Conservation (phyloP, 495 filamentous ascomycete species). For the Lasiosphaeria hispida region DNA sequence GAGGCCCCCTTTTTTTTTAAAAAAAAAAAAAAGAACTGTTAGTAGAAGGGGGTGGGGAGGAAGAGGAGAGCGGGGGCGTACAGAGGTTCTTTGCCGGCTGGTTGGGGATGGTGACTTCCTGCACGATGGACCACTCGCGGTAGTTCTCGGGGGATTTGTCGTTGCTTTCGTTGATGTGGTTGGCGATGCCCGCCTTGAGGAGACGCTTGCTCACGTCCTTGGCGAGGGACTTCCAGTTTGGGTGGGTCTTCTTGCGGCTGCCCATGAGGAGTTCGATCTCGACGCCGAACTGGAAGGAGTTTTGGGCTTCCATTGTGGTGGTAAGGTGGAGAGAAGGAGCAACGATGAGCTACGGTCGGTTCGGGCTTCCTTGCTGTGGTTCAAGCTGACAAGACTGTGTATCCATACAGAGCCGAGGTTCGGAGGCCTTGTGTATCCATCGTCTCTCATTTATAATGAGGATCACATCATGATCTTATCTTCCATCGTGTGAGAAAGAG, state of each 20-base stretch:
- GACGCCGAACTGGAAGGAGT: slow-evolving; percentile 28
- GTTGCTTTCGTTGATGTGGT: slow-evolving; percentile 26
- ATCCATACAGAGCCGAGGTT: too few species aligned
- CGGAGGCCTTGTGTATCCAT: too few species aligned
- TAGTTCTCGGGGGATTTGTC: slow-evolving; percentile 27
- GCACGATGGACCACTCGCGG: slow-evolving; percentile 30
- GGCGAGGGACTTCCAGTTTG: slow-evolving; percentile 26
- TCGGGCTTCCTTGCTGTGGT: too few species aligned
- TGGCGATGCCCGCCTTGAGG: slow-evolving; percentile 22
- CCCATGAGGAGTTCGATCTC: slow-evolving; percentile 32
- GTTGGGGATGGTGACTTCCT: slow-evolving; percentile 28
- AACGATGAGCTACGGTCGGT: neutral
- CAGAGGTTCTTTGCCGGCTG: slow-evolving; percentile 26
- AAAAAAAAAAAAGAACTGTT: too few species aligned
- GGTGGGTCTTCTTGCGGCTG: slow-evolving; percentile 20
- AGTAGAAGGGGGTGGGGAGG: neutral
- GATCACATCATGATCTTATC: too few species aligned
- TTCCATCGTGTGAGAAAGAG: too few species aligned
- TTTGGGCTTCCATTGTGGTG: slow-evolving; percentile 9
- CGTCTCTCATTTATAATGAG: too few species aligned
- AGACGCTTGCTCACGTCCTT: slow-evolving; percentile 26
- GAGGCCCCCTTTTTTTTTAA: slow-evolving; percentile 23
- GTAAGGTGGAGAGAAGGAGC: neutral
- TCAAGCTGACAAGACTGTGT: too few species aligned
- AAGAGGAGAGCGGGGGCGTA: neutral